Base-by-base conservation (phyloP, 768 basidiomycete species). In the Pleurotus tuber-regium region DNA sequence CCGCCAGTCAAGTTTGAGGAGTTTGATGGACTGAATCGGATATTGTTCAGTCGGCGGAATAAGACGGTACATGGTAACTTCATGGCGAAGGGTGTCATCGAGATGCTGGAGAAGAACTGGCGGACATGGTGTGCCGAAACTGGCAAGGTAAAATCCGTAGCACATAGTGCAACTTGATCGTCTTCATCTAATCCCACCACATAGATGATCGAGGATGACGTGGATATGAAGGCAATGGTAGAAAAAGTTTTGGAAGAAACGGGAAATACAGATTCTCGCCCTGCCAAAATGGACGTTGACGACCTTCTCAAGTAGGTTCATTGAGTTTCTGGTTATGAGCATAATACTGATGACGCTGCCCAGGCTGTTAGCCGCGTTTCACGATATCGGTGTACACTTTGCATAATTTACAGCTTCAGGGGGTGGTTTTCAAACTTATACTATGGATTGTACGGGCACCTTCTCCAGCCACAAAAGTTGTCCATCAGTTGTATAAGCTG, bases 1-100 rank as follows among this genome's bases (percentile, higher is more conserved):
- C 97, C 97, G 1, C 93, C 94, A 0, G 82, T 99, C 54, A 84
- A 85, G 64, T 99, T 98, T 57, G 95, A 95, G 61, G 97, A 99
- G 69, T 98, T 98, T 63, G 97, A 99, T 64, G 97, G 97, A 1
- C 75, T 99, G 56, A 90, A 84, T 41, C 79, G 97, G 38, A 93
- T 98, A 50, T 70, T 97, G 31, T 98, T 98, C 65, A 84, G 84
- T 25, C 73, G 96, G 54, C 79, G 88, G 58, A 98, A 98, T 65
- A 98, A 97, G 71, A 92, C 84, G 5, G 73, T 92, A 0, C 83
- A 93, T 61, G 93, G 87, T 8, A 91, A 86, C 59, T 98, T 99
- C 65, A 82, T 82, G 75, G 94, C 94, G 14, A 96, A 92, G 64
- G 97, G 96, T 4, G 93, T 99, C 26, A 78, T 89, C 65, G 89